These are phyloP conservation scores for Verticillium nubilum DNA, from an alignment of 2,329 filamentous ascomycete genomes.

Conservation along the genomic window DNA sequence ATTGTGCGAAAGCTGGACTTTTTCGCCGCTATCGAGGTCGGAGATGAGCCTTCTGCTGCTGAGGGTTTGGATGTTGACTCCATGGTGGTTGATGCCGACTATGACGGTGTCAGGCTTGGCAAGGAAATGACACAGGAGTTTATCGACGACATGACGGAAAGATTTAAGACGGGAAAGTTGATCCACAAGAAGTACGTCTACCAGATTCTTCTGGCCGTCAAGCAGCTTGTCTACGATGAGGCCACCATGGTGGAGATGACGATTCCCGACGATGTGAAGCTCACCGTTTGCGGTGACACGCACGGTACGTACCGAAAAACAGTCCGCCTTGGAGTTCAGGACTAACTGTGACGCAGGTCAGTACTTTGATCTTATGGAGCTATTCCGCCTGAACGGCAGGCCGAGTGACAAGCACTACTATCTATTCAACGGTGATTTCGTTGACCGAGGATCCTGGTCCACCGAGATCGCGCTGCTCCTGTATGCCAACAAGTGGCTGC, in stretches of 20 bases:
- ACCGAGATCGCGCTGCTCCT: slow-evolving; percentile 91
- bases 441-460: slow-evolving; percentile 96
- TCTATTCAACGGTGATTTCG: slow-evolving; percentile 98
- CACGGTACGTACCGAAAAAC: slow-evolving; percentile 60
- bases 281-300: slow-evolving; percentile 96
- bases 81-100: slow-evolving; percentile 75
- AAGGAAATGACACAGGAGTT: slow-evolving; percentile 93
- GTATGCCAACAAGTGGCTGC: slow-evolving; percentile 95
- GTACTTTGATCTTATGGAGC: slow-evolving; percentile 95
- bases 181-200: slow-evolving; percentile 95
- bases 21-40: slow-evolving; percentile 88
- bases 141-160: slow-evolving; percentile 92
- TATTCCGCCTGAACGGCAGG: slow-evolving; percentile 85
- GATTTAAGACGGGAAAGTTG: slow-evolving; percentile 95
- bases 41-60: slow-evolving; percentile 86
- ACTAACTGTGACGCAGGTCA: slow-evolving; percentile 57
- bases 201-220: slow-evolving; percentile 87
- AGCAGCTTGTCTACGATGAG: slow-evolving; percentile 85
- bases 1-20: slow-evolving; percentile 89
- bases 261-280: slow-evolving; percentile 67
- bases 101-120: slow-evolving; percentile 76
- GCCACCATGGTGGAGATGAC: slow-evolving; percentile 95
- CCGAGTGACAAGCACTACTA: slow-evolving; percentile 86
- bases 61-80: slow-evolving; percentile 84
- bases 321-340: background rate